These are phyloP conservation scores for Sporisorium scitamineum DNA, from an alignment of 1,284 basidiomycete genomes.

Conservation along the genomic window DNA sequence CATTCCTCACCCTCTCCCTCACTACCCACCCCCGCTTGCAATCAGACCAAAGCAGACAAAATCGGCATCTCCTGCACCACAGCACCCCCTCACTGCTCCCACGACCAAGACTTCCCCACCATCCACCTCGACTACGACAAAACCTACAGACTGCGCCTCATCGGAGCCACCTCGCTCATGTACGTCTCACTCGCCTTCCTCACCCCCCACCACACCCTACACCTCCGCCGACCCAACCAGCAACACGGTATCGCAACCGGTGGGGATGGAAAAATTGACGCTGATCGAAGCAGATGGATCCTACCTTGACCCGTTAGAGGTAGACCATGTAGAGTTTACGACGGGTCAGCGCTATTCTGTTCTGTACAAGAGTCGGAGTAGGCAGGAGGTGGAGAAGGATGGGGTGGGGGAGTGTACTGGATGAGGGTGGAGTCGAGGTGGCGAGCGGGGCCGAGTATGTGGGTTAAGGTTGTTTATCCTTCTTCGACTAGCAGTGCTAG, in stretches of 20 bases:
- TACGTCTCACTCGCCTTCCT: constrained; percentile 38
- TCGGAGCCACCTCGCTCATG: constrained; percentile 43
- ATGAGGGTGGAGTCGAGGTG: constrained; percentile 50
- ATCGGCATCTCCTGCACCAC: constrained; percentile 8
- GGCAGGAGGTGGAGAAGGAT: constrained; percentile 35
- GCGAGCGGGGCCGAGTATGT: constrained; percentile 38
- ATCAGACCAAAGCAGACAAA: constrained; percentile 17
- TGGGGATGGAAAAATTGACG: constrained; percentile 22
- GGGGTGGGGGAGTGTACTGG: constrained; percentile 47
- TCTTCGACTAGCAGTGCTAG: not conserved
- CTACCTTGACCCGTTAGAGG: constrained; percentile 36
- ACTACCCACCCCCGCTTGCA: constrained; percentile 25
- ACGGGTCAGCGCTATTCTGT: constrained; percentile 59
- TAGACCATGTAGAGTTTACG: constrained; percentile 44
- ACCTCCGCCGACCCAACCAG: not conserved
- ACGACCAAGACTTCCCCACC: not conserved
- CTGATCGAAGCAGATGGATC: constrained; percentile 61
- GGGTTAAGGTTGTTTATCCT: constrained; percentile 38
- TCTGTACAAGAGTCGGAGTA: constrained; percentile 29
- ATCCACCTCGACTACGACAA: constrained; percentile 51
- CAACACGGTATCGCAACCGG: not conserved
- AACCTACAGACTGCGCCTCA: constrained; percentile 45
- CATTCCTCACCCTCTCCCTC: not conserved
- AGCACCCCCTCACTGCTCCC: constrained; percentile 4
- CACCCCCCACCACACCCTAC: constrained; percentile 15